Base-by-base conservation (phyloP, 1,284 basidiomycete species). In the Irpex sp. region DNA sequence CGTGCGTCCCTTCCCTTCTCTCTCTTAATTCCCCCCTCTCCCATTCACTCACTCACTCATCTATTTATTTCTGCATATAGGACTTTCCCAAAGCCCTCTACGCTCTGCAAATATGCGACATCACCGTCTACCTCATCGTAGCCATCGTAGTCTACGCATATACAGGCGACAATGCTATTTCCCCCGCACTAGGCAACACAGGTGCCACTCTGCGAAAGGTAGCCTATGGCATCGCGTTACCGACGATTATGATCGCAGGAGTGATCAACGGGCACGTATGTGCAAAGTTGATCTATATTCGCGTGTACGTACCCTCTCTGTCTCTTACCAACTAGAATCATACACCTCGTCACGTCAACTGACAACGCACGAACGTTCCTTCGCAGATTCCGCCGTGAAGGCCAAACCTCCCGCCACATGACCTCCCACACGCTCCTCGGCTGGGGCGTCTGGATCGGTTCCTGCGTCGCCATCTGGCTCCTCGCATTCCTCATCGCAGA, bases 251-350 rank as follows among this genome's bases (percentile, higher is more conserved):
- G 61, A 69, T 73, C 36, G 71, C 72, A 3, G 72, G 72, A n/a
- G 71, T 72, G 28, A 67, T 73, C 64, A 72, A 72, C 58, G 71
- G 72, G 12, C 71, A 73, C 58, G 72, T 73, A 16, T 72, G 72
- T 56, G 70, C 72, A 6, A 73, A 73, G 64, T 62, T 73, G 45
- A 65, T 72, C 18, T 70, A 71, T 62, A 64, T 73, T 55, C 59
- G 72, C 18, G 69, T 72, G 72, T 72, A 49, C 58, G 72, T 63
- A 5, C 4, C 23, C 56, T 37, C 12, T 3, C 4, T 18, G 47
- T 45, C 28, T 33, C 28, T 33, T 33, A 33, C 6, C 28, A 33
- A 33, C 28, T 2, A 33, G 0, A 33, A 33, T 45, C 39, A 45
- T 16, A 54, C 52, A 28, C n/a, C 23, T 10, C 1, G 9, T 35